A percentile compares a stretch with the other conserved stretches of the same genome.
Conservation (phyloP, 352 stramenopile genomes). For the Phytophthora cactorum region DNA sequence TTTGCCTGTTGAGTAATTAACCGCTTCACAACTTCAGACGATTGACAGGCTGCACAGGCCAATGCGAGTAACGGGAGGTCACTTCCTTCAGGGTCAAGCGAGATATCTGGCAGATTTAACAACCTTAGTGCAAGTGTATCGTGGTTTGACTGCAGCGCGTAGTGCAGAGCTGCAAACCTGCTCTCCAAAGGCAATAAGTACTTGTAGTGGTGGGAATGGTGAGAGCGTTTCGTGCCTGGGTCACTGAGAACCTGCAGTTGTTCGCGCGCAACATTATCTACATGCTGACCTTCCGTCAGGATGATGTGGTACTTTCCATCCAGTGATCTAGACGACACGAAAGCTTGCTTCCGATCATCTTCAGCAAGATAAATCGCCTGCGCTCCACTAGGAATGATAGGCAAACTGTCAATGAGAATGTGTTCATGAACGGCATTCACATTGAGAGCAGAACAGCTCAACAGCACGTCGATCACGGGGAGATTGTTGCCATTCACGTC, state of each 20-base stretch:
- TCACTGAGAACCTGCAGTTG: slow-evolving; percentile 36
- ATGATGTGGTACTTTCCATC: slow-evolving; percentile 66
- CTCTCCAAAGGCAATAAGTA: slow-evolving; percentile 62
- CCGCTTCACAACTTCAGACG: slow-evolving; percentile 42
- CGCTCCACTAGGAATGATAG: slow-evolving; percentile 41
- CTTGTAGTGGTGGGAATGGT: slow-evolving; percentile 28
- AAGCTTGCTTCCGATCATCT: slow-evolving; percentile 39
- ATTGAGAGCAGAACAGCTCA: slow-evolving; percentile 25
- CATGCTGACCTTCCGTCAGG: slow-evolving; percentile 50
- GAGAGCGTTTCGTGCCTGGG: neutral
- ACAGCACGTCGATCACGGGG: slow-evolving; percentile 53
- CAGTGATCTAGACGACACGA: slow-evolving; percentile 51
- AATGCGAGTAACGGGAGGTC: slow-evolving; percentile 64
- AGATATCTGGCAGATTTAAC: slow-evolving; percentile 37
- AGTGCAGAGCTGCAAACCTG: slow-evolving; percentile 64
- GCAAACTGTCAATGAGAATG: slow-evolving; percentile 51
- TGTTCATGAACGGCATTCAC: slow-evolving; percentile 72
- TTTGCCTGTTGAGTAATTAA: slow-evolving; percentile 62
- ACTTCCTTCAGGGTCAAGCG: slow-evolving; percentile 51
- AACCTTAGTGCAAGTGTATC: slow-evolving; percentile 40
- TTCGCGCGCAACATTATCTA: slow-evolving; percentile 44
- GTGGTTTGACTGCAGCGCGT: slow-evolving; percentile 61
- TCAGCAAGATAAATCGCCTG: slow-evolving; percentile 14
- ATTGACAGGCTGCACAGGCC: slow-evolving; percentile 56
- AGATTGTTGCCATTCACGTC: slow-evolving; percentile 56